Conservation (phyloP, 1,139 yeast species). For the Nakaseomyces delphensis region DNA sequence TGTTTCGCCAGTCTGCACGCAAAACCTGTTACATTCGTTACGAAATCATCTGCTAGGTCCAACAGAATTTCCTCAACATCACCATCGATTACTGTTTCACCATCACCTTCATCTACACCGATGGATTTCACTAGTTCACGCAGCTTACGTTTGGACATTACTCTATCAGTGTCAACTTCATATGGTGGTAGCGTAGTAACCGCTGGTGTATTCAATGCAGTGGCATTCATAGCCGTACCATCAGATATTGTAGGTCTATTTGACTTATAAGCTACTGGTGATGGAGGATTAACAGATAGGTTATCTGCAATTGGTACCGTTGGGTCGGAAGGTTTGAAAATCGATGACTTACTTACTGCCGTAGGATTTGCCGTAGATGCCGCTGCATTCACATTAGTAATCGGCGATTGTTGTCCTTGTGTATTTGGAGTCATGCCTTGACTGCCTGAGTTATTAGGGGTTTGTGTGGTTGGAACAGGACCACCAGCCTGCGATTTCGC, state of each 20-base stretch:
- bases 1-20: slow-evolving; percentile 94
- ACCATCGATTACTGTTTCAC: slow-evolving; percentile 86
- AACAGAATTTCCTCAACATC: slow-evolving; percentile 87
- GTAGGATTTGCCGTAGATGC: slow-evolving; percentile 30
- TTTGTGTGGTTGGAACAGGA: slow-evolving; percentile 13
- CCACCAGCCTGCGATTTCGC: not conserved
- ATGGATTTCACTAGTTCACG: slow-evolving; percentile 77
- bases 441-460: slow-evolving; percentile 14
- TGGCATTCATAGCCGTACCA: slow-evolving; percentile 69
- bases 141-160: slow-evolving; percentile 78
- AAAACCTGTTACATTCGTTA: slow-evolving; percentile 79
- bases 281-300: slow-evolving; percentile 55
- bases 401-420: slow-evolving; percentile 23
- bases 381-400: slow-evolving; percentile 38
- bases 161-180: slow-evolving; percentile 76
- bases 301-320: slow-evolving; percentile 65
- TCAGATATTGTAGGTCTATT: slow-evolving; percentile 78
- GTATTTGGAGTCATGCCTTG: slow-evolving; percentile 14
- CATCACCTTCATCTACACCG: slow-evolving; percentile 78
- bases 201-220: slow-evolving; percentile 66
- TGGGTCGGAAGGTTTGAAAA: slow-evolving; percentile 60
- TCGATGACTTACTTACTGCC: slow-evolving; percentile 33
- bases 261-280: slow-evolving; percentile 52
- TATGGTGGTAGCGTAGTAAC: slow-evolving; percentile 67
- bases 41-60: slow-evolving; percentile 94